Evolutionary conservation across 371 early-diverging fungal species (phyloP), one percentile per base, ranked within the genome.

Genomic region (Entomophthora muscae): DNA sequence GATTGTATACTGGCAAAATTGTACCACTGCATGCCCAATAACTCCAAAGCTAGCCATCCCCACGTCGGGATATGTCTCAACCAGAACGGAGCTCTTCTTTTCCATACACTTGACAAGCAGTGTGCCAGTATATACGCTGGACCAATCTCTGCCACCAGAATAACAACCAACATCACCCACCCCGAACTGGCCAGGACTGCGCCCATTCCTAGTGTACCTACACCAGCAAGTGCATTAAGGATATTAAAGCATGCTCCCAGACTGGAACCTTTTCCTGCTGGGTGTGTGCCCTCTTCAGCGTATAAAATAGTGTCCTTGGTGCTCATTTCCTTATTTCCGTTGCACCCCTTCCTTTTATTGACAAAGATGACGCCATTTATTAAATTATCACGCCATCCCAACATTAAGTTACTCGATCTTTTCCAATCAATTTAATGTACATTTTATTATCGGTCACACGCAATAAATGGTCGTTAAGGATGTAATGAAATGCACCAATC

Each of bases 141-240:
- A 85, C 12, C n/a, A n/a, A 75, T 63, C 63, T 85, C 89, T 7
- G 88, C 80, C 29, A 91, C 73, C 21, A 83, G 70, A n/a, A 93
- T 76, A 64, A 91, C 77, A 17, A 80, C 30, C 2, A 88, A 63
- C 58, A 86, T 88, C n/a, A 85, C 68, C 93, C 93, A 93, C 21
- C 92, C 92, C 57, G 85, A 83, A 63, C 84, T 80, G 24, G 72
- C 79, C 23, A 93, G 73, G 22, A 89, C 86, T 59, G 78, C 84
- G 22, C 91, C 90, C 17, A 93, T 75, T 58, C 89, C 88, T 3
- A 91, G 75, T 13, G 90, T 82, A 26, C 93, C 93, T 3, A 54
- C 24, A 31, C 63, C 63, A n/a, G 63, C 63, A 10, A 63, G 32
- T 2, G 63, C 63, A 53, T 52, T 52, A 24, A 63, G 13, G 10